Conservation (phyloP, 2,329 filamentous ascomycete species). For the Paecilomyces fulvus region DNA sequence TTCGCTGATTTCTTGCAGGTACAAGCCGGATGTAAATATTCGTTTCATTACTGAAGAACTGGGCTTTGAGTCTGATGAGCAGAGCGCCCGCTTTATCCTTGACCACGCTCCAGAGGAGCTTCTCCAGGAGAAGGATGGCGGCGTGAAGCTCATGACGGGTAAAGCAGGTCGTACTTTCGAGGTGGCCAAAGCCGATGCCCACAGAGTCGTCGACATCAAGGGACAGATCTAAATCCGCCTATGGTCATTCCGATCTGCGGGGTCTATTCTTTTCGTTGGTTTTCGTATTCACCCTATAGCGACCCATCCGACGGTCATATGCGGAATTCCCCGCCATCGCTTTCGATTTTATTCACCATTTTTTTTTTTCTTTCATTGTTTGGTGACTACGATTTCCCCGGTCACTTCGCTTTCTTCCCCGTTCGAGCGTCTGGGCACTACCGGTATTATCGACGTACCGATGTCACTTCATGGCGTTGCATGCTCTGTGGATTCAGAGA, state of each 20-base stretch:
- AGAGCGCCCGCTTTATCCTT: slow-evolving; percentile 83
- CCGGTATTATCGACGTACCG: neutral
- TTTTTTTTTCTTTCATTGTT: slow-evolving; percentile 4
- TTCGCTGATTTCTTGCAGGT: slow-evolving; percentile 55
- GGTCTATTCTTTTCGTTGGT: neutral
- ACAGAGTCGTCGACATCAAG: slow-evolving; percentile 89
- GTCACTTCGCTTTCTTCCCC: neutral
- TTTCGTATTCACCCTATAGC: slow-evolving; percentile 1
- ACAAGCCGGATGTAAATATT: slow-evolving; percentile 81
- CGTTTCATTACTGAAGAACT: slow-evolving; percentile 93
- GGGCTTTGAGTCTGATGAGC: slow-evolving; percentile 85
- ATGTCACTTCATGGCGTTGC: neutral
- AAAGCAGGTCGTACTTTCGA: slow-evolving; percentile 72
- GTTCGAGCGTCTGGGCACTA: neutral
- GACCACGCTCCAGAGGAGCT: slow-evolving; percentile 68
- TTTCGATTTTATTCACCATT: slow-evolving; percentile 5
- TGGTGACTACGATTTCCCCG: neutral
- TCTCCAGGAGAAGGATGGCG: slow-evolving; percentile 67
- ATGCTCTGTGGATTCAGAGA: neutral
- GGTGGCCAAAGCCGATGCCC: slow-evolving; percentile 60
- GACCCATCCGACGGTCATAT: neutral
- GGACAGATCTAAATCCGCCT: slow-evolving; percentile 61
- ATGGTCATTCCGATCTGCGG: neutral
- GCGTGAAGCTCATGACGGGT: slow-evolving; percentile 63
- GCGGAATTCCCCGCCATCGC: neutral